Percentiles rank a stretch among this genome's conserved stretches.
Conservation (phyloP, 768 basidiomycete genomes). For the Panellus pusillus region DNA sequence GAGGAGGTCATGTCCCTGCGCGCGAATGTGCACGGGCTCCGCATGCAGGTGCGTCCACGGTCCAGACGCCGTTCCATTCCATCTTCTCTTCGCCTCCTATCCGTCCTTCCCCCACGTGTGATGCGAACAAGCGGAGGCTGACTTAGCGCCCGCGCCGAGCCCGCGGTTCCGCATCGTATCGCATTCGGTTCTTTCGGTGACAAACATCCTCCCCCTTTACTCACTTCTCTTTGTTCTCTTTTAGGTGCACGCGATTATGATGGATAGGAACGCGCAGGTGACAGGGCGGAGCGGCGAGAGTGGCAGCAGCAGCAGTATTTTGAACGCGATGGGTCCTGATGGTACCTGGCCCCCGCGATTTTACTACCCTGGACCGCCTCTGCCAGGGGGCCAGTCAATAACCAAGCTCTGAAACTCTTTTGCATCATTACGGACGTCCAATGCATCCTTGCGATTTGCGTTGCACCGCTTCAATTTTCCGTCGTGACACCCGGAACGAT, state of each 20-base stretch:
- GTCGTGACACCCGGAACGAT: background rate
- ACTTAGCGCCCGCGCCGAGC: no score
- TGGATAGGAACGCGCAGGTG: slow-evolving; percentile 67
- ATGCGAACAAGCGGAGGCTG: background rate
- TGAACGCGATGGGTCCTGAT: slow-evolving; percentile 2
- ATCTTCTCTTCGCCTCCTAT: background rate
- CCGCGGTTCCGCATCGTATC: background rate
- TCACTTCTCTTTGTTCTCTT: slow-evolving; percentile 1
- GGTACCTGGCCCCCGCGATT: slow-evolving; percentile 22
- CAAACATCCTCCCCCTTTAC: slow-evolving; percentile 18
- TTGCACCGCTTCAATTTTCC: background rate
- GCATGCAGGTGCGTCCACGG: slow-evolving; percentile 71
- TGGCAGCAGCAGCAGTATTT: background rate
- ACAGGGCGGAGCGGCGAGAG: slow-evolving; percentile 39
- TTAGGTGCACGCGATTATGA: slow-evolving; percentile 70
- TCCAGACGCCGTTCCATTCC: background rate
- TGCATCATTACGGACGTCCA: no score
- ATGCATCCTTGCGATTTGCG: no score
- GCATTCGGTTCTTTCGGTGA: background rate
- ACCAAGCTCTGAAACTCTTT: slow-evolving; percentile 13
- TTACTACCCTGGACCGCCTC: slow-evolving; percentile 2
- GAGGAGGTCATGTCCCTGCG: slow-evolving; percentile 74
- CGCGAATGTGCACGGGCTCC: slow-evolving; percentile 68
- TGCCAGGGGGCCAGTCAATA: slow-evolving; percentile 10
- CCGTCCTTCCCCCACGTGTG: background rate